A percentile compares a stretch with the other conserved stretches of the same genome.
Evolutionary conservation across 257 asterid genomes (phyloP).

Genomic region (Parsonsia alboflavescens): DNA sequence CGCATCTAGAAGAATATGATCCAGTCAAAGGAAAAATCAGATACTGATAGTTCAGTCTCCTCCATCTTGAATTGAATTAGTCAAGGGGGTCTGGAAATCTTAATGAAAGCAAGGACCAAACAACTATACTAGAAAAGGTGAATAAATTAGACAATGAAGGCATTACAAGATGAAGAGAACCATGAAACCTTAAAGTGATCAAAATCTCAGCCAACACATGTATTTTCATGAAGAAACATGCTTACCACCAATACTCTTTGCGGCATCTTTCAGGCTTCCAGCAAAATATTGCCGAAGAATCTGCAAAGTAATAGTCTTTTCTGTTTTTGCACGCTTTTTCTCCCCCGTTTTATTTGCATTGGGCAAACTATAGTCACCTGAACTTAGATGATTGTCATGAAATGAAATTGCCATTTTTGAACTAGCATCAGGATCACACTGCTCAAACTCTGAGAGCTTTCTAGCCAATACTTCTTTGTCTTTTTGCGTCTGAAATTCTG

Average conservation of each 20-base stretch:
- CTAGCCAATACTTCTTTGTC: conserved; percentile 15
- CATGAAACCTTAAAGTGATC: background rate
- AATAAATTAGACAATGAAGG: background rate
- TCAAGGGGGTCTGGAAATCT: too few relatives aligned
- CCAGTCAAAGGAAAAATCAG: background rate
- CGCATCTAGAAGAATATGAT: background rate
- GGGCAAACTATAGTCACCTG: conserved; percentile 42
- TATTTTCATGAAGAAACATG: background rate
- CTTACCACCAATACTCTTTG: conserved; percentile 87
- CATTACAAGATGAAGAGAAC: background rate
- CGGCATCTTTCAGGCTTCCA: conserved; percentile 95
- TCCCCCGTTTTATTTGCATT: conserved; percentile 37
- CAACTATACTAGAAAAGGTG: background rate
- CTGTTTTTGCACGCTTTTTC: conserved; percentile 62
- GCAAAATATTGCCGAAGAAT: conserved; percentile 86
- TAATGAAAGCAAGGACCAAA: too few relatives aligned
- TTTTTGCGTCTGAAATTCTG: conserved; percentile 29
- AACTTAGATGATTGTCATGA: conserved; percentile 28
- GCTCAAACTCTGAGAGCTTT: conserved; percentile 23
- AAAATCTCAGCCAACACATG: background rate
- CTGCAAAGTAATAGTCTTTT: conserved; percentile 69
- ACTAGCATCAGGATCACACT: conserved; percentile 28
- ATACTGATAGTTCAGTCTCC: background rate
- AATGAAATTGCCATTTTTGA: conserved; percentile 31
- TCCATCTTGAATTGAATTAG: background rate